phyloP scores from a whole-genome alignment of 305 asterid genomes.

The Ilex paraguariensis region DNA sequence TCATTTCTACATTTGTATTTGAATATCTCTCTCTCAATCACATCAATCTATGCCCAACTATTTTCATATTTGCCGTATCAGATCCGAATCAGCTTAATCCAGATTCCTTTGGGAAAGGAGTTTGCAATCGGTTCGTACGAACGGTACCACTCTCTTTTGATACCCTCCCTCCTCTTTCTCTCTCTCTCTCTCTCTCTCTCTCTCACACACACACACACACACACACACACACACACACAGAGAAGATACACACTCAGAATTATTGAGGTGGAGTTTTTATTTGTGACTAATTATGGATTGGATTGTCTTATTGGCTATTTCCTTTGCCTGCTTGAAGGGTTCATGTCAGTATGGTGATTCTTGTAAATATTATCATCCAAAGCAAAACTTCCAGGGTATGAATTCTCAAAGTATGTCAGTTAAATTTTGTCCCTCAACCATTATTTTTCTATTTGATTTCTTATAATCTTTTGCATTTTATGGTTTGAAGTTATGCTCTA shows the following conservation, averaged over 20 bases:
- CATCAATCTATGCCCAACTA: not conserved
- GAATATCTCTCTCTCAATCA: not conserved
- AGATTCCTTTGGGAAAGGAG: conserved; percentile 45
- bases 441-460: too few species aligned
- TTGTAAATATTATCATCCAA: conserved; percentile 89
- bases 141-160: conserved; percentile 40
- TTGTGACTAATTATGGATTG: not conserved
- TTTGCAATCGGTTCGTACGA: conserved; percentile 75
- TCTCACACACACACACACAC: not conserved
- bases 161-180: not conserved
- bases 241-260: not conserved
- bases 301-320: not conserved
- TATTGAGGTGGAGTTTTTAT: not conserved
- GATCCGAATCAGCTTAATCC: conserved; percentile 42
- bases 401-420: conserved; percentile 46
- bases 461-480: not conserved
- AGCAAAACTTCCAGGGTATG: conserved; percentile 31
- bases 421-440: conserved; percentile 4
- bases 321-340: conserved; percentile 40
- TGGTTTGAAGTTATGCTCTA: not conserved
- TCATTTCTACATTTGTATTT: not conserved
- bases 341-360: conserved; percentile 78
- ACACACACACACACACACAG: not conserved
- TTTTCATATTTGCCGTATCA: conserved; percentile 1
- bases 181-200: not conserved